Conservation (phyloP, 2,329 filamentous ascomycete species). For the Akanthomyces dipterigenus region DNA sequence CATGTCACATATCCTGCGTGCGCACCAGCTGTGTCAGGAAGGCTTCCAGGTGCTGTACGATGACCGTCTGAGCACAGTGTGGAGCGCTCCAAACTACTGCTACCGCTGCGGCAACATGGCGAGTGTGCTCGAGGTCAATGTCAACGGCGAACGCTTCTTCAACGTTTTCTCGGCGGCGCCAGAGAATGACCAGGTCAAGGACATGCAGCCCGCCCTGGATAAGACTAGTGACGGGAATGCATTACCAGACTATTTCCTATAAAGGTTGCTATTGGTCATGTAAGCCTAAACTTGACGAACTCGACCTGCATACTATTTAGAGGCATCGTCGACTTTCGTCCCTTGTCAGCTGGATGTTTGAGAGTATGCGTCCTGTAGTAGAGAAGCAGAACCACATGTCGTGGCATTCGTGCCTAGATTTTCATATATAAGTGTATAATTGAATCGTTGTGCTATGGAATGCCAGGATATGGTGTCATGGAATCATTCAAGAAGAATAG, state of each 20-base stretch:
- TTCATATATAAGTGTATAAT: background rate
- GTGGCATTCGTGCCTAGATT: background rate
- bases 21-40: slow-evolving; percentile 98
- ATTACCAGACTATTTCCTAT: slow-evolving; percentile 69
- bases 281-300: background rate
- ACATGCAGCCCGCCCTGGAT: slow-evolving; percentile 70
- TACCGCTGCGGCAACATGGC: slow-evolving; percentile 96
- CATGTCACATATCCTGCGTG: slow-evolving; percentile 95
- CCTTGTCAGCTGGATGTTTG: background rate
- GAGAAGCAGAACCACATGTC: background rate
- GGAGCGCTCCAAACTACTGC: slow-evolving; percentile 95
- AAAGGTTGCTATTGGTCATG: slow-evolving; percentile 14
- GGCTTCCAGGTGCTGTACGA: slow-evolving; percentile 97
- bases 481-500: background rate
- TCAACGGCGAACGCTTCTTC: slow-evolving; percentile 88
- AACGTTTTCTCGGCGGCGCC: slow-evolving; percentile 97
- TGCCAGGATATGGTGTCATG: slow-evolving; percentile 1
- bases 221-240: slow-evolving; percentile 57
- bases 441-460: background rate
- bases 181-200: slow-evolving; percentile 87
- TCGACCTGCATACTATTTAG: background rate
- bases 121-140: slow-evolving; percentile 91
- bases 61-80: slow-evolving; percentile 89
- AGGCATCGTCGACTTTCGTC: background rate
- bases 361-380: background rate